These are phyloP conservation scores for Prunus armeniaca DNA, from an alignment of 306 rosid species.

Conservation along the genomic window DNA sequence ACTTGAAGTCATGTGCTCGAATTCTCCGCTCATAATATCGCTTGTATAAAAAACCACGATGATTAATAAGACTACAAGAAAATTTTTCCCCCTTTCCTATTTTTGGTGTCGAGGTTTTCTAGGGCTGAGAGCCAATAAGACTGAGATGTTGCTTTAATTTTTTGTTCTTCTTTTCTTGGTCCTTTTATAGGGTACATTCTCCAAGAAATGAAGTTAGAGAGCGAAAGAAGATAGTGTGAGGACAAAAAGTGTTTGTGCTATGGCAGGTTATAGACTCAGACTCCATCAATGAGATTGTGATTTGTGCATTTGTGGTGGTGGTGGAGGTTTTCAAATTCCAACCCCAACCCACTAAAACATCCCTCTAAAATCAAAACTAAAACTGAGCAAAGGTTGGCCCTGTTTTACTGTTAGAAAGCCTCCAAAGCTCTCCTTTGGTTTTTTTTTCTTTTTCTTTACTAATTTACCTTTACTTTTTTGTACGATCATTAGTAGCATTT, in stretches of 20 bases:
- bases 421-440: slow-evolving; percentile 2
- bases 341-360: slow-evolving; percentile 18
- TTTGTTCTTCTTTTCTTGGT: not conserved
- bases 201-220: slow-evolving; percentile 33
- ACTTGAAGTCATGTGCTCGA: too few species aligned
- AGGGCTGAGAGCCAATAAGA: not conserved
- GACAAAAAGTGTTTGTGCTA: slow-evolving; percentile 6
- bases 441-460: not conserved
- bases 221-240: slow-evolving; percentile 5
- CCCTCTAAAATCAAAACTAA: not conserved
- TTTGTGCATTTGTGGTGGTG: slow-evolving; percentile 12
- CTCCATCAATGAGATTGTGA: slow-evolving; percentile 26
- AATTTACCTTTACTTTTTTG: not conserved
- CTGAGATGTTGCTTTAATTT: slow-evolving; percentile 33
- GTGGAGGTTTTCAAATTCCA: slow-evolving; percentile 36
- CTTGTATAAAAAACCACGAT: too few species aligned
- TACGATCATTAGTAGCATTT: not conserved
- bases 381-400: slow-evolving; percentile 17
- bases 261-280: slow-evolving; percentile 37
- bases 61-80: not conserved
- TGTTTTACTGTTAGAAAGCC: slow-evolving; percentile 8
- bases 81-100: not conserved
- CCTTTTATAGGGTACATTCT: slow-evolving; percentile 25
- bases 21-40: too few species aligned
- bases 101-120: not conserved